Conservation (phyloP, 306 rosid genomes). For the Gynostemma pentaphyllum region DNA sequence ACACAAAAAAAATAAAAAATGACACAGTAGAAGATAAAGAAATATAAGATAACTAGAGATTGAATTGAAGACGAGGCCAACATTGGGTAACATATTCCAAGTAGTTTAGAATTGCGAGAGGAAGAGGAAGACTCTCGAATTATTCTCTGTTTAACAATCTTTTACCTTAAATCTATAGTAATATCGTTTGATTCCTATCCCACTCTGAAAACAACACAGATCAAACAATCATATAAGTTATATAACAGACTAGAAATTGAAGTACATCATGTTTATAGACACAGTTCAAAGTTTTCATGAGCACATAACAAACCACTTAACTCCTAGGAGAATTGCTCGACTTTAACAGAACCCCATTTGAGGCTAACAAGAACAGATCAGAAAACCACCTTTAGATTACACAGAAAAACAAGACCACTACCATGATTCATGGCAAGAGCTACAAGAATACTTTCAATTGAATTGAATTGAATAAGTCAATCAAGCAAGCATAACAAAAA, state of each 20-base stretch:
- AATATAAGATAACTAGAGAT: neutral
- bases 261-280: neutral
- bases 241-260: neutral
- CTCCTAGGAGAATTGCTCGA: neutral
- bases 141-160: too few relatives aligned
- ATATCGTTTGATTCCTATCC: too few relatives aligned
- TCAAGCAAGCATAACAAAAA: neutral
- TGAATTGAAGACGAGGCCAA: too few relatives aligned
- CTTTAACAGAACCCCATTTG: neutral
- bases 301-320: neutral
- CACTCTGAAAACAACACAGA: too few relatives aligned
- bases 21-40: slow-evolving; percentile 6
- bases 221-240: slow-evolving; percentile 5
- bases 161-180: too few relatives aligned
- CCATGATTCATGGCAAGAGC: neutral
- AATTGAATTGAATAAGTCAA: neutral
- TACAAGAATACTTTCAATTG: neutral
- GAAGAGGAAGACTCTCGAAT: too few relatives aligned
- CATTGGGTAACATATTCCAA: too few relatives aligned
- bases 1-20: slow-evolving; percentile 26
- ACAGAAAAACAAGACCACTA: neutral
- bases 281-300: neutral
- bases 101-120: too few relatives aligned
- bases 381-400: neutral
- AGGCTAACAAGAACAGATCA: neutral